Base-by-base conservation (phyloP, 2,329 filamentous ascomycete genomes). In the Xylariales sp. region DNA sequence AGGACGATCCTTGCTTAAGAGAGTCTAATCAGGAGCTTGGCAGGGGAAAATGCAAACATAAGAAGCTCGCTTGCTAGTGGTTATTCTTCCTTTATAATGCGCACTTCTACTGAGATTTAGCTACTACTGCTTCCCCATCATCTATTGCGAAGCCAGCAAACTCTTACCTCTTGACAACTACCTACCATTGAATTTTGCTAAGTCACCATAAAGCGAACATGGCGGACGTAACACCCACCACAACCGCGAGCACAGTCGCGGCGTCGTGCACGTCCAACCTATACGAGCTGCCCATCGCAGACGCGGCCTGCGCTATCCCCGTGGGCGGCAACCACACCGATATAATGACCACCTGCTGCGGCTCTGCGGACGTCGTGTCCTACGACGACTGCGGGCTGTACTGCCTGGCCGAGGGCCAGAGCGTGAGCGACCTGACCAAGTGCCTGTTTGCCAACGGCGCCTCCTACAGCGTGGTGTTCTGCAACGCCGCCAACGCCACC, bases 331-430 rank as follows among this genome's bases (percentile, higher is more conserved):
- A 69, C 45, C 54, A 66, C 56, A 59, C 64, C 36, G 55, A 62
- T 25, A 57, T 67, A 42, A 64, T 72, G 60, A 41, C 57, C 28
- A 47, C 54, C 16, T 75, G 71, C 64, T 75, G 71, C 50, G 56
- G 60, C 10, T 45, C 57, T 8, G 65, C 69, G 37, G 52, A 62
- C 16, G 59, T 73, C 19, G 53, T 66, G 45, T 74, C 73, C 63
- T 58, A 66, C 49, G 48, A 64, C 51, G 55, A 62, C 49, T 75
- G 72, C 58, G 68, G 66, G 13, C 48, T 73, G 42, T 75, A 74
- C 67, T 75, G 71, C 48, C 63, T 67, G 13, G 67, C 65, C 1
- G 51, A 57, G 28, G 63, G 50, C 29, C 66, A 70, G 44, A 54
- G 47, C 16, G 50, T 67, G 35, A 39, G 44, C 10, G 48, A 58